Evolutionary conservation across 805 yeast species (phyloP), one percentile per base, ranked within the genome.

Genomic region (Blastobotrys chiropterorum): DNA sequence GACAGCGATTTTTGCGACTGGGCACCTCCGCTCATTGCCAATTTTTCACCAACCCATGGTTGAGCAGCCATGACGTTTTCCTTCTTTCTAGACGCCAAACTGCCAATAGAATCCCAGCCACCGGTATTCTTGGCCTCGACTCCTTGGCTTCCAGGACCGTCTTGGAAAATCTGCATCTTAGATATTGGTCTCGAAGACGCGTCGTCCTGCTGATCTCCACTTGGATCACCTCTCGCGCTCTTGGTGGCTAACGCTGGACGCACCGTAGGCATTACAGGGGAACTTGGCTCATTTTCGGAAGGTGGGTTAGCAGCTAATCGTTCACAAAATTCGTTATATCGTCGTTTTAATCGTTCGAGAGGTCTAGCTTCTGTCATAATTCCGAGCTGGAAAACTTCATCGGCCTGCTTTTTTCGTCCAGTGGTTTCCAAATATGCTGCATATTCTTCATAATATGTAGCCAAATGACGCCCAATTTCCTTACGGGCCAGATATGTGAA

Each of bases 361-460:
- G 97, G 97, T 58, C 88, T 72, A 1, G 97, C 96, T 14, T 72
- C 67, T 2, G 68, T 64, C 38, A 73, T 72, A 1, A 90, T 59
- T 0, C 95, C 95, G 51, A 74, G 66, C 48, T 72, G 71, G 58
- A 75, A 83, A 0, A 87, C 79, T 49, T 77, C 78, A 1, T 71
- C 70, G 0, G 95, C 95, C 51, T 81, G 84, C 2, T 60, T 58
- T 20, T 54, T 44, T 51, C 78, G 75, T 17, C 76, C 75, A 15
- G 67, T 67, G 0, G 71, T 44, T 61, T 86, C 95, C 52, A 85
- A 66, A 52, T 70, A 79, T 31, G 75, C 72, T 0, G 95, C 87
- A 69, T 86, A 88, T 54, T 80, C 85, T 62, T 89, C 96, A 62
- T 90, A 92, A 63, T 77, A 90, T 16, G 81, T 60, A 0, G 96